Evolutionary conservation across 2,329 filamentous ascomycete genomes (phyloP).

Genomic region (Aspergillus sp.): DNA sequence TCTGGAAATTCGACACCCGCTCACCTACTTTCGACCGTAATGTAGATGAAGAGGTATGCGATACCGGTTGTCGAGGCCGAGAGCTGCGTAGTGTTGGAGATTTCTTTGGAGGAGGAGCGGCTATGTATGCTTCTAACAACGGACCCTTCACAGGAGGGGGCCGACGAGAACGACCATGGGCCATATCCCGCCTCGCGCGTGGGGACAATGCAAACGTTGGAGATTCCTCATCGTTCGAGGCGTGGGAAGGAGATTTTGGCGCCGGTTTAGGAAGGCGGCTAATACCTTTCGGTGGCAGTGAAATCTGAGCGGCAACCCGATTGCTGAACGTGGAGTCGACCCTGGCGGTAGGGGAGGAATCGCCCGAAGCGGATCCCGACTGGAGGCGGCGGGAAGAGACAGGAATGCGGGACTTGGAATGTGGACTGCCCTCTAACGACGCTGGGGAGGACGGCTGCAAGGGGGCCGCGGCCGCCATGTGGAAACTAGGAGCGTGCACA

Average conservation of each 20-base stretch:
- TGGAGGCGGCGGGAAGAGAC: constrained; percentile 40
- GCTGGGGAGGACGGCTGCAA: constrained; percentile 26
- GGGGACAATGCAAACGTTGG: constrained; percentile 30
- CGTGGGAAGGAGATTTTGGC: constrained; percentile 26
- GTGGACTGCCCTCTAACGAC: constrained; percentile 24
- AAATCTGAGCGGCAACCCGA: constrained; percentile 26
- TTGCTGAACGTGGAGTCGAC: constrained; percentile 33
- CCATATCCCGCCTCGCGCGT: constrained; percentile 34
- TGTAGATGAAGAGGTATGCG: constrained; percentile 67
- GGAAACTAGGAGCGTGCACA: constrained; percentile 26
- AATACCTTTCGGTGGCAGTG: constrained; percentile 37
- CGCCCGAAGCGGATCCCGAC: constrained; percentile 40
- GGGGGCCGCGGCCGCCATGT: constrained; percentile 34
- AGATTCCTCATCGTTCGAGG: constrained; percentile 21
- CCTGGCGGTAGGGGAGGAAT: constrained; percentile 35
- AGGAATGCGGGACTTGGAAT: constrained; percentile 46
- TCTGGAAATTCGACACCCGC: constrained; percentile 47
- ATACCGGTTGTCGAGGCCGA: constrained; percentile 74
- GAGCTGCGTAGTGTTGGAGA: constrained; percentile 80
- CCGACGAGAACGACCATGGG: constrained; percentile 31
- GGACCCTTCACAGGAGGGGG: constrained; percentile 50
- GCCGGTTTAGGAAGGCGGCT: constrained; percentile 43
- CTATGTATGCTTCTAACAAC: constrained; percentile 71
- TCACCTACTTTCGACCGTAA: constrained; percentile 66
- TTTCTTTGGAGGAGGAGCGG: constrained; percentile 65